Percentiles rank a stretch among this genome's conserved stretches.
Evolutionary conservation across 768 basidiomycete genomes (phyloP).

Genomic region (Xerocomellus amylosporus): DNA sequence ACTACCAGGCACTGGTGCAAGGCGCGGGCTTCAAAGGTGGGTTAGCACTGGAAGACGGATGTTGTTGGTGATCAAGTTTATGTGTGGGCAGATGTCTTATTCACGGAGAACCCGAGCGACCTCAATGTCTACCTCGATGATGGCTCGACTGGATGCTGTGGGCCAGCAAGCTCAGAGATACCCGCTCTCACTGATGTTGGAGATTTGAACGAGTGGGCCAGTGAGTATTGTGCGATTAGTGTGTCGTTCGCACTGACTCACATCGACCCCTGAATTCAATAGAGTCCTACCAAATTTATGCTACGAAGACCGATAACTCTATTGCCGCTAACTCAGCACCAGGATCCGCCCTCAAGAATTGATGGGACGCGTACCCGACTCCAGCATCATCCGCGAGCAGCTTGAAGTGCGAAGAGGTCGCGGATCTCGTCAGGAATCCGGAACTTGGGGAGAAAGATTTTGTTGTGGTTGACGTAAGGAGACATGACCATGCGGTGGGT

Average conservation of each 20-base stretch:
- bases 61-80: neutral
- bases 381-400: slow-evolving; percentile 28
- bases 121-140: slow-evolving; percentile 34
- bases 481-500: slow-evolving; percentile 45
- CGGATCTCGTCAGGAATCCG: slow-evolving; percentile 24
- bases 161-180: neutral
- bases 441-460: slow-evolving; percentile 23
- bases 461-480: slow-evolving; percentile 50
- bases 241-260: neutral
- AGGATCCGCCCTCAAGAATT: slow-evolving; percentile 34
- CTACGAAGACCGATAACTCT: slow-evolving; percentile 32
- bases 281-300: slow-evolving; percentile 51
- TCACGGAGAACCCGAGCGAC: slow-evolving; percentile 42
- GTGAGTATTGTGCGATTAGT: slow-evolving; percentile 27
- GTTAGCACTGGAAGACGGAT: neutral
- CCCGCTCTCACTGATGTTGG: slow-evolving; percentile 13
- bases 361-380: slow-evolving; percentile 56
- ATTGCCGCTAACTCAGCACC: neutral
- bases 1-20: slow-evolving; percentile 38
- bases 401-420: slow-evolving; percentile 40
- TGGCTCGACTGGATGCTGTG: slow-evolving; percentile 17
- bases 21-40: slow-evolving; percentile 44
- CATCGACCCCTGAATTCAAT: neutral
- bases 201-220: slow-evolving; percentile 45
- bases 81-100: slow-evolving; percentile 34